Evolutionary conservation across 2,329 filamentous ascomycete genomes (phyloP), one percentile per base, ranked within the genome.

Genomic region (Sporothrix sp.): DNA sequence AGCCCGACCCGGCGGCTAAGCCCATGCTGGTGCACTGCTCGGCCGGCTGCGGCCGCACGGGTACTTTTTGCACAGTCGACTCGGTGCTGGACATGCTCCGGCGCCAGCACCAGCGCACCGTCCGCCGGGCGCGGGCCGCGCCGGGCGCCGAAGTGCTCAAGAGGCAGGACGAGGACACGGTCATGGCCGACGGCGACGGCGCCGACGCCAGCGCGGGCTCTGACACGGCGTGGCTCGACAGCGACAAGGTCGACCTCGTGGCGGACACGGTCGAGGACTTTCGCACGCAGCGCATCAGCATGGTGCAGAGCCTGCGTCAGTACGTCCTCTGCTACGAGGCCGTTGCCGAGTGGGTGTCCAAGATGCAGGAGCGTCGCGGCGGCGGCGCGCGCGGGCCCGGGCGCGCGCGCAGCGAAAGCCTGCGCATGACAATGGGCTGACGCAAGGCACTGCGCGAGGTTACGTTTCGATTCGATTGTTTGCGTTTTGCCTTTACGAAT

Each of bases 301-400:
- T 97, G 90, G 91, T 98, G 38, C 93, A 97, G 67, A 96, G 85
- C 60, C 70, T 97, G 52, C 76, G 87, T 54, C 93, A 98, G 65
- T 97, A 85, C 68, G 91, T 96, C 45, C 79, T 98, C 30, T 98
- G 93, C 66, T 98, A 98, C 65, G 93, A 98, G 70, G 94, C 87
- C 36, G 76, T 97, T 7, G 70, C 94, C 50, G 91, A 97, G 67
- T 98, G 91, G 89, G 67, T 93, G 25, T 69, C 67, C 59, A 67
- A 75, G 56, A 59, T 72, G 35, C 70, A 78, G 49, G 72, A 72
- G 38, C 56, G 55, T 10, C 54, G 51, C 2, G 54, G 52, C 4
- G 38, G 20, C 6, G 39, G 18, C 27, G 5, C 11, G 3, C 38
- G 44, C 10, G 47, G 50, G 2, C 32, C 39, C 7, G 54, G 54